Base-by-base conservation (phyloP, 2,329 filamentous ascomycete species). In the Ophiocordyceps unilateralis region DNA sequence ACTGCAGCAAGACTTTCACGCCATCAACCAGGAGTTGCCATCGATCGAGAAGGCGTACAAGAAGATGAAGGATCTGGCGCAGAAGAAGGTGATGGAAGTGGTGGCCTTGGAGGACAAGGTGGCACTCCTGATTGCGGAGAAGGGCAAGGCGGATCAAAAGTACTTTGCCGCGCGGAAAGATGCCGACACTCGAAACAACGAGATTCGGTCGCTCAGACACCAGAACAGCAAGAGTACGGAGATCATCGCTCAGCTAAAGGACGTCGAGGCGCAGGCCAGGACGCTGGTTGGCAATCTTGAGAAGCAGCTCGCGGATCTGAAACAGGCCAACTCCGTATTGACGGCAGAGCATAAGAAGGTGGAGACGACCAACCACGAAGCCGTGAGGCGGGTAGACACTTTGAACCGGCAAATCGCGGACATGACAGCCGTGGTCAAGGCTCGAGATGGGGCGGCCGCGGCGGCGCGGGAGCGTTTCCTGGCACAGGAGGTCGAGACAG, bases 111-210 rank as follows among this genome's bases (percentile, higher is more conserved):
- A 96, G 62, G 87, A 94, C 44, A 83, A 81, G 48, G 68, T 89
- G 32, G 66, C 76, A 17, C 69, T 83, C 21, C 65, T 93, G 19
- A 76, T 76, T 36, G 84, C 86, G 0, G 87, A 98, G 62, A 98
- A 98, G 66, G 79, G 81, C 49, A 96, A 95, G 61, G 89, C 89
- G 1, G 91, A 98, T 55, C 89, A 96, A 56, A 96, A 96, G 62
- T 98, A 93, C 58, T 96, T 96, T 59, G 85, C 84, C 1, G 86
- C 88, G 9, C 87, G 93, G 70, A 95, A 94, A 58, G 82, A 88
- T 51, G 93, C 89, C 55, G 89, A 96, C 55, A 80, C 83, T 39
- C 74, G 86, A 41, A 81, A 87, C 45, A 71, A 75, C 45, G 89
- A 96, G 62, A 80, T 93, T 40, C 74, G 83, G 51, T 74, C 80